Evolutionary conservation across 805 yeast genomes (phyloP), one percentile per base, ranked within the genome.

Genomic region (Wickerhamomyces bisporus): DNA sequence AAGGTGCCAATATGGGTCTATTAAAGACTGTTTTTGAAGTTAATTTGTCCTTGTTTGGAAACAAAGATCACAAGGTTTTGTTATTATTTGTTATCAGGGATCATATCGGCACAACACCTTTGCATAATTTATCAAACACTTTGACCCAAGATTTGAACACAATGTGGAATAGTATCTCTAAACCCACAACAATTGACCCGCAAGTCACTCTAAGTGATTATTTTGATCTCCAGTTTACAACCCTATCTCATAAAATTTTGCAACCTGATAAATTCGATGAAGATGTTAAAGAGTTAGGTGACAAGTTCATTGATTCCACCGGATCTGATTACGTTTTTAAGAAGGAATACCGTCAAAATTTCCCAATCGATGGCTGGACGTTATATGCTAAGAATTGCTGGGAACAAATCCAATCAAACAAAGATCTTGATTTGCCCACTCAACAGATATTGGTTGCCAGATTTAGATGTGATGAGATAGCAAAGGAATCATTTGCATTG

Each of bases 341-440:
- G 41, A 70, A 74, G 2, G 70, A 76, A 34, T 89, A 87, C 58
- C 95, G 86, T 55, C 88, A 93, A 48, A 70, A 73, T 34, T 78
- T 93, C 39, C 98, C 98, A 10, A 70, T 91, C 37, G 98, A 93
- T 62, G 98, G 97, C 18, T 93, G 98, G 98, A 74, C 91, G 4
- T 62, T 88, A 58, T 93, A 93, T 52, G 88, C 96, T 1, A 81
- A 79, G 38, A 84, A 81, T 54, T 81, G 95, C 48, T 93, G 98
- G 98, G 81, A 85, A 36, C 96, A 87, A 61, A 93, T 93, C 52
- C 95, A 87, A 58, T 71, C 73, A 44, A 93, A 93, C 64, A 89
- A 87, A 61, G 98, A 93, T 58, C 73, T 93, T 45, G 98, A 93
- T 62, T 70, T 93, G 47, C 98, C 98, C 20, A 89, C 98, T 2